A percentile compares a stretch with the other conserved stretches of the same genome.
Conservation (phyloP, 2,329 filamentous ascomycete genomes). For the Pleomassaria siparia region DNA sequence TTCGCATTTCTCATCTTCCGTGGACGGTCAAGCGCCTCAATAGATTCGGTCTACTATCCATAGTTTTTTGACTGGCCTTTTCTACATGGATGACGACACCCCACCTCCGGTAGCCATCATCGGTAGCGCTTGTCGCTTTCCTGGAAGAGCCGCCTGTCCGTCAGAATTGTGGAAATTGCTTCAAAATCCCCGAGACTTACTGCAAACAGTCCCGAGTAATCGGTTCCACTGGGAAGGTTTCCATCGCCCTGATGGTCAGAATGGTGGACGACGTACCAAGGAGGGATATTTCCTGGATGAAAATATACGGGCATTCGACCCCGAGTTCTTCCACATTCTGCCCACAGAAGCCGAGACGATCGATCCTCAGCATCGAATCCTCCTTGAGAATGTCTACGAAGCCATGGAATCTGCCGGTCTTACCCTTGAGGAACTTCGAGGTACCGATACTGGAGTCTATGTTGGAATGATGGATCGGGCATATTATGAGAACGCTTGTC, state of each 20-base stretch:
- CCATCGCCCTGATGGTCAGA: conserved; percentile 26
- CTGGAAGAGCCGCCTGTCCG: conserved; percentile 32
- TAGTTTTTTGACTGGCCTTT: too few species aligned
- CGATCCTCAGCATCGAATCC: conserved; percentile 26
- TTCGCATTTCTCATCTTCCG: too few species aligned
- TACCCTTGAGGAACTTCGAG: conserved; percentile 10
- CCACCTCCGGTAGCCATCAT: conserved; percentile 34
- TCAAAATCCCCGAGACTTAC: conserved; percentile 28
- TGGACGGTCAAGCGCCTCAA: too few species aligned
- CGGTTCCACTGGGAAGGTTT: conserved; percentile 31
- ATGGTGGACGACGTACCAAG: conserved; percentile 36
- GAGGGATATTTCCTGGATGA: conserved; percentile 19
- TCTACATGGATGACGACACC: neutral
- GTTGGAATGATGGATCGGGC: conserved; percentile 14
- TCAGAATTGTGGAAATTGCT: conserved; percentile 41
- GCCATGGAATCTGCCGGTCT: conserved; percentile 17
- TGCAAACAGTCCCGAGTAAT: conserved; percentile 25
- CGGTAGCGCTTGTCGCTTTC: conserved; percentile 41
- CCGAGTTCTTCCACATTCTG: conserved; percentile 24
- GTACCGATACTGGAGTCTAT: conserved; percentile 14
- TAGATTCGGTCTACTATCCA: too few species aligned
- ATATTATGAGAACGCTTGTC: conserved; percentile 15
- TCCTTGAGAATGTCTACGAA: conserved; percentile 24
- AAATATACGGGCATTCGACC: conserved; percentile 20
- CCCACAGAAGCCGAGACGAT: conserved; percentile 15